Conservation (phyloP, 306 rosid genomes). For the Cucumis hystrix region DNA sequence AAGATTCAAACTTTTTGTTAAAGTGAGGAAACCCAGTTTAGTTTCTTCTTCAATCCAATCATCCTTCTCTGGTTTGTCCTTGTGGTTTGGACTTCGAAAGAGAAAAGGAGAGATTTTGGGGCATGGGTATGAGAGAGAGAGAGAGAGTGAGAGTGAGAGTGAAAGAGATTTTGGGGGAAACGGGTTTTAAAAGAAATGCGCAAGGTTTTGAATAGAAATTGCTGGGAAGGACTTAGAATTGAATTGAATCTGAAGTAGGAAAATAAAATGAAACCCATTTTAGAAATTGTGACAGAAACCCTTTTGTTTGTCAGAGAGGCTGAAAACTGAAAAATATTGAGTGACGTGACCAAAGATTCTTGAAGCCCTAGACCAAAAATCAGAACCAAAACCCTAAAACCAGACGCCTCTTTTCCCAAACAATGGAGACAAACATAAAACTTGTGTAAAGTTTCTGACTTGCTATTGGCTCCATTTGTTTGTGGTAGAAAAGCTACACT, state of each 20-base stretch:
- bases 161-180: background rate
- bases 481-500: background rate
- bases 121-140: background rate
- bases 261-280: background rate
- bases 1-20: background rate
- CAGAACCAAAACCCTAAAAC: slow-evolving; percentile 2
- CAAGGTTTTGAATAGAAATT: background rate
- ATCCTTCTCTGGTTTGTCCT: background rate
- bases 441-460: slow-evolving; percentile 9
- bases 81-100: background rate
- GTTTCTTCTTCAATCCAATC: background rate
- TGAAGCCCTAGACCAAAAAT: slow-evolving; percentile 4
- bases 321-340: slow-evolving; percentile 6
- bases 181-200: background rate
- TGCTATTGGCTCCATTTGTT: background rate
- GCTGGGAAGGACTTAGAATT: background rate
- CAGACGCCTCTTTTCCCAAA: slow-evolving; percentile 6
- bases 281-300: slow-evolving; percentile 6
- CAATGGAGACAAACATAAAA: slow-evolving; percentile 2
- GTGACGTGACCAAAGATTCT: slow-evolving; percentile 14
- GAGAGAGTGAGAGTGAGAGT: background rate
- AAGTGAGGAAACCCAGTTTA: background rate
- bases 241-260: background rate
- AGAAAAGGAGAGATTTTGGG: background rate
- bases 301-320: slow-evolving; percentile 5